Percentiles rank a stretch among this genome's conserved stretches.
Evolutionary conservation across 768 basidiomycete genomes (phyloP).

Genomic region (Fistulinella prunicolor): DNA sequence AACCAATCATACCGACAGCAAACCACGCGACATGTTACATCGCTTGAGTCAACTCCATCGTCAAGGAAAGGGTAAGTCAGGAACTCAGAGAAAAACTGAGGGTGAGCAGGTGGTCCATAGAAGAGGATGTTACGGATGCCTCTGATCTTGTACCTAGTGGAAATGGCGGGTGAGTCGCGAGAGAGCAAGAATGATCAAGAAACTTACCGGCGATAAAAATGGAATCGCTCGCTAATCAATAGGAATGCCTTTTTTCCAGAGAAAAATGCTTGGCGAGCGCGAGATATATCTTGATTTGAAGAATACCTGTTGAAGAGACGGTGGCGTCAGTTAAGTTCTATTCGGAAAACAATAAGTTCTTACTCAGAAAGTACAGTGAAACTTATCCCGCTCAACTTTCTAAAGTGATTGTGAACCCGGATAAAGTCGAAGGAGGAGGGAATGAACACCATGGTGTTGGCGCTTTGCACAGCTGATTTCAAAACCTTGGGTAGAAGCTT

Average conservation of each 20-base stretch:
- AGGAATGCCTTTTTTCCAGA: constrained; percentile 81
- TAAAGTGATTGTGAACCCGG: constrained; percentile 82
- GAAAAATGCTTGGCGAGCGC: constrained; percentile 93
- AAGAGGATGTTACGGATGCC: constrained; percentile 93
- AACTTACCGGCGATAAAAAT: constrained; percentile 85
- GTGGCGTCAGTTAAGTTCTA: background rate
- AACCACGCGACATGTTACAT: constrained; percentile 77
- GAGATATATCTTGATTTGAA: constrained; percentile 89
- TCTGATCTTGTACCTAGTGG: constrained; percentile 81
- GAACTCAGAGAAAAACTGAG: constrained; percentile 89
- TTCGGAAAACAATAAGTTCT: constrained; percentile 17
- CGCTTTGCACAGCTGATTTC: constrained; percentile 91
- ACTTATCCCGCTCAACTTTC: constrained; percentile 63
- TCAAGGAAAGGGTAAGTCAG: constrained; percentile 89
- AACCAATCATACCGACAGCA: constrained; percentile 92
- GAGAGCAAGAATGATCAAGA: background rate
- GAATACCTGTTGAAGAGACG: constrained; percentile 62
- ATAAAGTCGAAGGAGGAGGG: constrained; percentile 98
- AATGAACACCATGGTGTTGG: constrained; percentile 84
- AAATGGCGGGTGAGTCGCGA: background rate
- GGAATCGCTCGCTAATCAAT: constrained; percentile 94
- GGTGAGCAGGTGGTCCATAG: constrained; percentile 88
- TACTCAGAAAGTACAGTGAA: constrained; percentile 92
- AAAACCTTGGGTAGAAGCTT: constrained; percentile 79
- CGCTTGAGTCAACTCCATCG: constrained; percentile 79